These are phyloP conservation scores for Biancaea sappan DNA, from an alignment of 306 rosid genomes.

Conservation along the genomic window DNA sequence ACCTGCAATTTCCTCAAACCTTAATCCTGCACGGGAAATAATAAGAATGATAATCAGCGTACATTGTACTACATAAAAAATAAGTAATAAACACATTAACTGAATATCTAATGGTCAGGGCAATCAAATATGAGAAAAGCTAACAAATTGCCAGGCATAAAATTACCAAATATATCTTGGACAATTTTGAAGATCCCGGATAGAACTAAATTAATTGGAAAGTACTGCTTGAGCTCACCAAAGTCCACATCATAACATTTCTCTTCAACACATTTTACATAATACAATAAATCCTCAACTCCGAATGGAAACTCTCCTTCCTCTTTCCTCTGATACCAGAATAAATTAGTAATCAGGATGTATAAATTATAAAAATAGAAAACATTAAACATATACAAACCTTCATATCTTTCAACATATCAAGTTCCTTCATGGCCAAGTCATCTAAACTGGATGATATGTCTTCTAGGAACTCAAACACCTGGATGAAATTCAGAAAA, in stretches of 20 bases:
- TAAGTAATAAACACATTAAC: neutral
- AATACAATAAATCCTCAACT: constrained; percentile 80
- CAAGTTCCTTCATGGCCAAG: constrained; percentile 74
- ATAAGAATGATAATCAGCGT: constrained; percentile 22
- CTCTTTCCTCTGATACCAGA: constrained; percentile 71
- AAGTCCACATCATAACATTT: constrained; percentile 72
- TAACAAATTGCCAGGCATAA: constrained; percentile 28
- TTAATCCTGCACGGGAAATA: constrained; percentile 61
- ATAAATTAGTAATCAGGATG: constrained; percentile 38
- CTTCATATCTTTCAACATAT: constrained; percentile 79
- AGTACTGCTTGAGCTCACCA: constrained; percentile 83
- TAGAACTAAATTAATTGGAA: constrained; percentile 83
- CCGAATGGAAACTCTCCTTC: constrained; percentile 94
- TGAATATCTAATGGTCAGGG: constrained; percentile 11
- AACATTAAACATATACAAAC: constrained; percentile 34
- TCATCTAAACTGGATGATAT: constrained; percentile 69
- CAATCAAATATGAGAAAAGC: constrained; percentile 12
- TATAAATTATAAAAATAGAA: constrained; percentile 31
- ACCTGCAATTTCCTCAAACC: constrained; percentile 78
- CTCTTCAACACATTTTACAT: constrained; percentile 73
- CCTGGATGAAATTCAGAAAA: constrained; percentile 54
- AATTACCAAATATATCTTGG: constrained; percentile 89
- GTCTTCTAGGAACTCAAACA: constrained; percentile 88
- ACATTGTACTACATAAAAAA: constrained; percentile 1
- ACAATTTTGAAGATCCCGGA: constrained; percentile 89